phyloP scores from a whole-genome alignment of 2,329 filamentous ascomycete genomes.

The Bretziella fagacearum region DNA sequence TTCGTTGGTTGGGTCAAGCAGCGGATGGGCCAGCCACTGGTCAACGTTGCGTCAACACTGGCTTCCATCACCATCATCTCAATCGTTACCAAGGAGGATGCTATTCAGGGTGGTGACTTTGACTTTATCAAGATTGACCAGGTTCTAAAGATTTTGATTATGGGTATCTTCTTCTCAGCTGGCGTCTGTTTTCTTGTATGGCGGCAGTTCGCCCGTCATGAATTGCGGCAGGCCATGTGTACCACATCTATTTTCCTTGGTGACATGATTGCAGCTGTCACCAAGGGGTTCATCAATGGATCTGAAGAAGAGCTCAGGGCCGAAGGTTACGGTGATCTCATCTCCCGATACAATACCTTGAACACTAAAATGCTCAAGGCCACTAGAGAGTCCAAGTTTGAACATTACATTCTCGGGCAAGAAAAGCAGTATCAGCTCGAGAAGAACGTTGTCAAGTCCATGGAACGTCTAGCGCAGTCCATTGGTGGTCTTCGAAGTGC shows the following conservation, averaged over 20 bases:
- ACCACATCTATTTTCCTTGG: slow-evolving; percentile 54
- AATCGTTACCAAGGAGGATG: slow-evolving; percentile 77
- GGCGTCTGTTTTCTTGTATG: slow-evolving; percentile 61
- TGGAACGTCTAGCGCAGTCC: slow-evolving; percentile 73
- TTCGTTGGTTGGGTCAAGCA: slow-evolving; percentile 82
- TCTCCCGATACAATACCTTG: slow-evolving; percentile 12
- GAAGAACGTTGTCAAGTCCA: slow-evolving; percentile 61
- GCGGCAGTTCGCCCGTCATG: slow-evolving; percentile 57
- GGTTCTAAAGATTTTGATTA: slow-evolving; percentile 66
- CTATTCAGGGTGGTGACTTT: slow-evolving; percentile 67
- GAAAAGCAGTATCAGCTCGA: slow-evolving; percentile 68
- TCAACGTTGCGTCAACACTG: slow-evolving; percentile 72
- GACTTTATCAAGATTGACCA: slow-evolving; percentile 67
- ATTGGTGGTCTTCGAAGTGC: slow-evolving; percentile 83
- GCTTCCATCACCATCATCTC: slow-evolving; percentile 80
- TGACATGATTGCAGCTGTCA: slow-evolving; percentile 67
- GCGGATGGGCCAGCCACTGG: slow-evolving; percentile 56
- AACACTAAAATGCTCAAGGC: slow-evolving; percentile 51
- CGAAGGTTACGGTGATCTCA: slow-evolving; percentile 33
- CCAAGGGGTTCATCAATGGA: slow-evolving; percentile 67
- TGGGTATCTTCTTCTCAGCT: slow-evolving; percentile 58
- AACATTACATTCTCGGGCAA: slow-evolving; percentile 67
- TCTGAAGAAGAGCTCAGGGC: slow-evolving; percentile 61
- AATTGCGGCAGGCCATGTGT: slow-evolving; percentile 52
- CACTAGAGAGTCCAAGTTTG: slow-evolving; percentile 70